Evolutionary conservation across 352 stramenopile species (phyloP), one percentile per base, ranked within the genome.

Genomic region (Phytophthora pini): DNA sequence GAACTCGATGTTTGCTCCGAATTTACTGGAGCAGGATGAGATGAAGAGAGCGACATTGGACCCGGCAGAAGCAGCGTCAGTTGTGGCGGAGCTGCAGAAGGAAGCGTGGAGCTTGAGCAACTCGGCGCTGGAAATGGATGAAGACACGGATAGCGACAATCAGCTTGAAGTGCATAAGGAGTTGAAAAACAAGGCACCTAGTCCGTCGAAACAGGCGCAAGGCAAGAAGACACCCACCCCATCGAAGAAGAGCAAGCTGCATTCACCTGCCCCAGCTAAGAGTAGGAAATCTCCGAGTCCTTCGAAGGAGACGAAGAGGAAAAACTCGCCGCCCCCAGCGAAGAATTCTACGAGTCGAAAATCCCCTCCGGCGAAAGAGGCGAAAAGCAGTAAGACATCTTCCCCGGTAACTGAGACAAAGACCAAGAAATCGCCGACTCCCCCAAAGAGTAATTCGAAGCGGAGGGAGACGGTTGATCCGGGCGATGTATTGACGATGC

Each of bases 381-480:
- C 20, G 2, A 53, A 44, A 24, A 46, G 11, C 26, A 61, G 26
- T 8, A 63, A 56, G 5, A 45, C 53, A 9, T n/a, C 62, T 8
- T 57, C 56, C 40, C 26, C 39, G 12, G 38, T 51, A 2, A 72
- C 73, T 11, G n/a, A 57, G 13, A 7, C 38, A 4, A 65, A 56
- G 24, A 41, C 20, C 9, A 66, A 45, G 27, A 61, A 56, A 39
- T 50, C 41, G 4, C 47, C 45, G 3, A 17, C 36, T 40, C 41
- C 43, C 22, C 44, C 41, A 20, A 63, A 59, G 45, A 65, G 13
- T 12, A 59, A 27, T 15, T 55, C 26, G 1, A 65, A 60, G 17
- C 69, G 82, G 17, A 67, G 80, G 11, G 53, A 72, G n/a, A 93
- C 82, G 4, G 55, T 90, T 0, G 84, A 91, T 10, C 78, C 80